Base-by-base conservation (phyloP, 331 rosid genomes). In the Quercus phellos region DNA sequence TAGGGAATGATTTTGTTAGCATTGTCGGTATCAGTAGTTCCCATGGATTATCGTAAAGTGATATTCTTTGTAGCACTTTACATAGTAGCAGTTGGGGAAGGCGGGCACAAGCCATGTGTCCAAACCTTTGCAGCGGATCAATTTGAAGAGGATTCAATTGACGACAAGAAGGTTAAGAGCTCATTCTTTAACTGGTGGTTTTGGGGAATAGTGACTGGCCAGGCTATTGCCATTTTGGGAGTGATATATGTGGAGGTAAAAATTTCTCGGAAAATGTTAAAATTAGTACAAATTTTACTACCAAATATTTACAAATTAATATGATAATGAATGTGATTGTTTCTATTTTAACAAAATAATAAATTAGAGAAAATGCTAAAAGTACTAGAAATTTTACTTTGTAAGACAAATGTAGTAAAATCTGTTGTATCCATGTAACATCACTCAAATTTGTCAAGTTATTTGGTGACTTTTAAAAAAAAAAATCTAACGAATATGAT, bases 51-150 rank as follows among this genome's bases (percentile, higher is more conserved):
- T 11, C 70, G 74, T 54, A 78, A 74, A 17, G 30, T 64, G 4
- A 53, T 87, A 5, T 86, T 89, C 55, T 87, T 86, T 59, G 4
- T 72, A 3, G 85, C 90, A 0, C 93, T 91, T 63, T 87, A 91
- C 63, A 70, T 77, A 64, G 58, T 89, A 0, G 75, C 93, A 50
- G 9, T 86, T 6, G 96, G 96, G 0, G 89, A 82, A 50, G 93
- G 87, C 0, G 96, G 96, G 0, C 91, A 89, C 68, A 89, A 82
- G 75, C 96, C 96, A 0, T 89, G 96, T 14, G 96, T 87, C 3
- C 93, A 89, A 42, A 91, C 96, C 26, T 91, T 91, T 6, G 96
- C 92, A 0, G 93, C 93, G 18, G 93, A 89, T 69, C 92, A 91
- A 4, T 91, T 91, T 9, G 74, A 79, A 12, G 96, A 91, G 0